Evolutionary conservation across 768 basidiomycete genomes (phyloP).

Genomic region (Trametes meyenii): DNA sequence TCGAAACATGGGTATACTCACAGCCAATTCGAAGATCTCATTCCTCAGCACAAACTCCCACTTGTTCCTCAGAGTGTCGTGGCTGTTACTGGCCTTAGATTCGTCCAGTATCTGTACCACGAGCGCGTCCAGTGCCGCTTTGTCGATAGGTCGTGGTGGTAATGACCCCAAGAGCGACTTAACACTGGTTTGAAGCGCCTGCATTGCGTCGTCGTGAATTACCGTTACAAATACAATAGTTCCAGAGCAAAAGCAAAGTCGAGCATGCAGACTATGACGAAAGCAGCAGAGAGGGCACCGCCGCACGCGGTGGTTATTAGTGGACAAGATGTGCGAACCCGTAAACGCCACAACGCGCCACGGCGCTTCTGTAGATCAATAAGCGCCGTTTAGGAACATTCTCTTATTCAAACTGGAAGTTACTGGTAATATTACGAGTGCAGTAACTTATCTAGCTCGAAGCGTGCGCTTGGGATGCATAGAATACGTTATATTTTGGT

Average conservation of each 20-base stretch:
- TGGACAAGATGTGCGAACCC: neutral
- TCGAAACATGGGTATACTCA: constrained; percentile 39
- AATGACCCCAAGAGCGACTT: constrained; percentile 54
- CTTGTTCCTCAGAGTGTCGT: constrained; percentile 66
- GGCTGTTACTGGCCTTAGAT: constrained; percentile 42
- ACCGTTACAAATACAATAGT: neutral
- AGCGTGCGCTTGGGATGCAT: too few species aligned
- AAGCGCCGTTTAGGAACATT: too few species aligned
- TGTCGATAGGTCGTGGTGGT: constrained; percentile 52
- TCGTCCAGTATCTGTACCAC: constrained; percentile 50
- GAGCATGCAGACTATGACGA: neutral
- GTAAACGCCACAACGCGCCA: neutral
- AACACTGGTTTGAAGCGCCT: constrained; percentile 54
- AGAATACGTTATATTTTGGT: too few species aligned
- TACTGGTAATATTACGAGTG: too few species aligned
- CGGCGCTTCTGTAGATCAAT: neutral
- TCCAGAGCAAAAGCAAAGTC: neutral
- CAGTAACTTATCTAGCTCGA: too few species aligned
- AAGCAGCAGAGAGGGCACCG: neutral
- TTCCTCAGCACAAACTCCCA: constrained; percentile 78
- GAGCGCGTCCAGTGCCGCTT: constrained; percentile 49
- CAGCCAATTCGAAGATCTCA: constrained; percentile 73
- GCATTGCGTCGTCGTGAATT: constrained; percentile 37
- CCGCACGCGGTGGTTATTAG: neutral
- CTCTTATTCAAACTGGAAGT: too few species aligned